Conservation (phyloP, 2,329 filamentous ascomycete species). For the Plenodomus lindquistii region DNA sequence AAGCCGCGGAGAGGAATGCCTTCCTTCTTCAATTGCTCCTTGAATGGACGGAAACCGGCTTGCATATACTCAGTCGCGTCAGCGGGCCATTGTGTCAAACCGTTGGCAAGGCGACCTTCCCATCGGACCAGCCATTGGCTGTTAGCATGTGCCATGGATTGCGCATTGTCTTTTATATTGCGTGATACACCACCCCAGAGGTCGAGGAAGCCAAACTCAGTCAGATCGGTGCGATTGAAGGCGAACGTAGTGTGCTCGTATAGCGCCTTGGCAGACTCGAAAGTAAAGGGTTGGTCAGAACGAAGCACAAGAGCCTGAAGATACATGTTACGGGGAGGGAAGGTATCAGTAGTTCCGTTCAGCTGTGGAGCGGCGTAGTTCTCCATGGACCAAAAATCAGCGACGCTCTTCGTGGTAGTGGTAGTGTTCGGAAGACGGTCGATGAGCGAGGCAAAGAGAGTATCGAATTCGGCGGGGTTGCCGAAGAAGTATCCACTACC, state of each 20-base stretch:
- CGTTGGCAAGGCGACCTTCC: slow-evolving; percentile 13
- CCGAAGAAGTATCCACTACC: slow-evolving; percentile 22
- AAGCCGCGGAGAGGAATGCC: slow-evolving; percentile 18
- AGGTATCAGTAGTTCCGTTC: slow-evolving; percentile 13
- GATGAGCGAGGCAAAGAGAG: slow-evolving; percentile 12
- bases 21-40: slow-evolving; percentile 14
- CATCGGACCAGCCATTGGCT: slow-evolving; percentile 30
- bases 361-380: slow-evolving; percentile 6
- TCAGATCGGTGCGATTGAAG: slow-evolving; percentile 20
- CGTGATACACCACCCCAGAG: slow-evolving; percentile 22
- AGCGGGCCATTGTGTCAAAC: slow-evolving; percentile 14
- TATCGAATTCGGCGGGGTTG: slow-evolving; percentile 17
- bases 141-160: slow-evolving; percentile 16
- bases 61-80: slow-evolving; percentile 24
- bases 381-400: slow-evolving; percentile 20
- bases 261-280: slow-evolving; percentile 15
- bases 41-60: slow-evolving; percentile 16
- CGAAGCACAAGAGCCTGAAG: slow-evolving; percentile 18
- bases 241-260: slow-evolving; percentile 8
- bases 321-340: slow-evolving; percentile 17
- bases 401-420: slow-evolving; percentile 3
- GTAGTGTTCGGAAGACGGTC: slow-evolving; percentile 16
- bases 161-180: slow-evolving; percentile 17
- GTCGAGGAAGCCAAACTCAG: slow-evolving; percentile 20
- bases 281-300: slow-evolving; percentile 12